Evolutionary conservation across 768 basidiomycete genomes (phyloP).

Genomic region (Fomitopsis pulvina): DNA sequence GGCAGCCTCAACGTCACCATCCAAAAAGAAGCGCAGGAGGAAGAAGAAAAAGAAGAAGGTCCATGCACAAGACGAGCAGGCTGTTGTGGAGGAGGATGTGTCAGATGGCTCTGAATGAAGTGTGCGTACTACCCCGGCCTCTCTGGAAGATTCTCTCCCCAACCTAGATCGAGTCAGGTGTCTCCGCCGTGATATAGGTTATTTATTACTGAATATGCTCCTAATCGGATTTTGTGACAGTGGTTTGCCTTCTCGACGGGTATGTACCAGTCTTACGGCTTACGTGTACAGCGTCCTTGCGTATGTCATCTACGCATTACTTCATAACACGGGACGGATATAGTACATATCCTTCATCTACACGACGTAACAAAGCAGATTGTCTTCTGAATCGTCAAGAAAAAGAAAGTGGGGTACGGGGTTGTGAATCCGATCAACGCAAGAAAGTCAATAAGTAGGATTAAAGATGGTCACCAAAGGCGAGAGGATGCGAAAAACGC

Average conservation of each 20-base stretch:
- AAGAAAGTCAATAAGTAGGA: not conserved
- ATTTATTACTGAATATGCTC: no score
- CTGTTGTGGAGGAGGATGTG: not conserved
- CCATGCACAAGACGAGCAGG: slow-evolving; percentile 2
- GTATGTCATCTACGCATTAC: not conserved
- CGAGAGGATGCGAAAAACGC: not conserved
- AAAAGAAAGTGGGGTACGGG: not conserved
- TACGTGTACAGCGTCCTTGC: no score
- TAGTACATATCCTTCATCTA: not conserved
- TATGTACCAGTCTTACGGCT: no score
- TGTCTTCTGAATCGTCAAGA: not conserved
- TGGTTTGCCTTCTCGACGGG: no score
- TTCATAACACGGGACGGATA: not conserved
- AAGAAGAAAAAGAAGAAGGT: slow-evolving; percentile 35
- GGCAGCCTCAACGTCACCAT: slow-evolving; percentile 8
- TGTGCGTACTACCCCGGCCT: not conserved
- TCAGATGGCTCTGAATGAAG: not conserved
- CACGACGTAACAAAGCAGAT: not conserved
- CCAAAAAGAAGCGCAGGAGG: slow-evolving; percentile 53
- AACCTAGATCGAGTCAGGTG: no score
- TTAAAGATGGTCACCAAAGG: not conserved
- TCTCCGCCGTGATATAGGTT: no score
- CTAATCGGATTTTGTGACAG: no score
- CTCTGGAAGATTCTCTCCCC: no score
- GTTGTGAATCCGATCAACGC: not conserved